phyloP scores from a whole-genome alignment of 108 stramenopile genomes.

The Cyclotella kingstonii region DNA sequence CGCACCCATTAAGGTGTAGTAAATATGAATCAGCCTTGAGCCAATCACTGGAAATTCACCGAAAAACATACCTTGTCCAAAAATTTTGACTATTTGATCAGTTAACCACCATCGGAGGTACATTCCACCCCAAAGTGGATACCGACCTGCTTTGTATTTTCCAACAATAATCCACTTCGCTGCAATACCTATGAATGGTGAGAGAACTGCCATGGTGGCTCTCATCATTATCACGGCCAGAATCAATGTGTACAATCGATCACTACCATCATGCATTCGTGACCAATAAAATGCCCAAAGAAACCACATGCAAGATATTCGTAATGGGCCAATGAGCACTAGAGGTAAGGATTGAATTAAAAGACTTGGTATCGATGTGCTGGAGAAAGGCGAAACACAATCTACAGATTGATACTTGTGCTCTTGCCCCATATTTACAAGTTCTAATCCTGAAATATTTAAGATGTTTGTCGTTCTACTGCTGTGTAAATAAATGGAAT shows the following conservation, averaged over 20 bases:
- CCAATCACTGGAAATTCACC: conserved; percentile 25
- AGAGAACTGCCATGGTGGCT: conserved; percentile 41
- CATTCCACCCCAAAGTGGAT: conserved; percentile 50
- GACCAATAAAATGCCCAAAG: conserved; percentile 10
- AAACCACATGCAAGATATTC: background rate
- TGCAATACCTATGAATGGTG: conserved; percentile 52
- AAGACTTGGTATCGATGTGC: background rate
- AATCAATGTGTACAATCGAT: conserved; percentile 38
- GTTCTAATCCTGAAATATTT: background rate
- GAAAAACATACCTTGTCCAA: conserved; percentile 46
- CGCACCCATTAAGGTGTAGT: conserved; percentile 57
- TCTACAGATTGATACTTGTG: background rate
- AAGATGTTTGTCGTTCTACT: background rate
- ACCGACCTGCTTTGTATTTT: conserved; percentile 48
- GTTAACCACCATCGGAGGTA: conserved; percentile 75
- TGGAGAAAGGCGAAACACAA: background rate
- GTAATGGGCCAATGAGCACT: background rate
- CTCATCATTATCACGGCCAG: conserved; percentile 45
- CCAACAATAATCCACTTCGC: conserved; percentile 65
- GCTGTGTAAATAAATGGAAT: background rate
- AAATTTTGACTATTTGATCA: conserved; percentile 43
- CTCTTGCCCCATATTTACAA: background rate
- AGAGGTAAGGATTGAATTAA: background rate
- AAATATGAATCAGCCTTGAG: conserved; percentile 3
- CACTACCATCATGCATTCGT: conserved; percentile 25